Evolutionary conservation across 768 basidiomycete genomes (phyloP), one percentile per base, ranked within the genome.

Genomic region (Leucocoprinus birnbaumii): DNA sequence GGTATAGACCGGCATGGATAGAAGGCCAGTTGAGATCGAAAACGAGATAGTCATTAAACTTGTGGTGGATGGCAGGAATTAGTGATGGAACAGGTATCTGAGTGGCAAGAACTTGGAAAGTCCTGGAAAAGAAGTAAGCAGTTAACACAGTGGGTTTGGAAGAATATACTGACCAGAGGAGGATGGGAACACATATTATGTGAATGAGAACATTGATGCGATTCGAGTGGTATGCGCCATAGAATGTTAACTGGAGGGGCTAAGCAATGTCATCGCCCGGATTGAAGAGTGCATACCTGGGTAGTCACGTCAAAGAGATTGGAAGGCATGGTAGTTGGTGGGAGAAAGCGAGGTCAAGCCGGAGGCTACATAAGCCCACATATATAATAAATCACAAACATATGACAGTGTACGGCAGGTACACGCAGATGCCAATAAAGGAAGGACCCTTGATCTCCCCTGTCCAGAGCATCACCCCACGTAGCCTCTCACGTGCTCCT

Each of bases 201-300:
- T 98, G 96, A 58, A 98, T 91, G 52, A 80, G 69, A 60, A 98
- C 72, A 68, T 98, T 98, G 58, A 84, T 71, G 24, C 82, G 83
- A 68, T 96, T 87, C 14, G 84, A 76, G 69, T 97, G 94, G 71
- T 97, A 97, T 48, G 93, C 87, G 18, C 92, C 93, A 68, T 98
- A 98, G 77, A 96, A 96, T 22, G 86, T 77, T 65, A 98, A 80
- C 93, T 97, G 58, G 22, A 49, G 53, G 27, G 48, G 10, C n/a
- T 55, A 16, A 55, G 48, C 10, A 14, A 19, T 2, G n/a, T 27
- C 4, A n/a, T 22, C 6, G 9, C 3, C 19, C 26, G 5, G 18
- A 31, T 16, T 19, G n/a, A 10, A 5, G 22, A 5, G 3, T 10
- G 65, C 69, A 6, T 58, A 86, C 89, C 75, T 91, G 89, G 38